Conservation (phyloP, 169 alveolate species). For the Eimeria brunetti region DNA sequence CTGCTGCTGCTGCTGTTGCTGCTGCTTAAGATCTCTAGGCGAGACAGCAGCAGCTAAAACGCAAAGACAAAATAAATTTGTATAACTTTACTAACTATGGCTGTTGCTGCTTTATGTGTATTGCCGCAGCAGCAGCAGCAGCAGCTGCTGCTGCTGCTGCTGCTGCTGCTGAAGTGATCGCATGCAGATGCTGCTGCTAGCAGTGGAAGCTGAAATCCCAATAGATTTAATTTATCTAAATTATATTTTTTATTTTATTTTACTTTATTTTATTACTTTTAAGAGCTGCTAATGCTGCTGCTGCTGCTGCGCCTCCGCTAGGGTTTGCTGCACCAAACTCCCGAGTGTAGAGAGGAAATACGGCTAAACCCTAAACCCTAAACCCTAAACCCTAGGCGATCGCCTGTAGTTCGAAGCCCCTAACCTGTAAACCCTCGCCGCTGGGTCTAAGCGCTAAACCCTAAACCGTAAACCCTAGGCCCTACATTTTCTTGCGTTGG, state of each 20-base stretch:
- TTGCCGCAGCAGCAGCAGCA: constrained; percentile 42
- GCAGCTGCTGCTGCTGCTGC: constrained; percentile 33
- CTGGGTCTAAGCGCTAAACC: constrained; percentile 10
- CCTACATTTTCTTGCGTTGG: background rate
- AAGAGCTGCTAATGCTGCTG: background rate
- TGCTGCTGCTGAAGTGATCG: background rate
- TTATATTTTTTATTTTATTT: too few relatives aligned
- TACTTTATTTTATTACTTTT: too few relatives aligned
- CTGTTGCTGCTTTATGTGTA: background rate
- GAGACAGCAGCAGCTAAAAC: constrained; percentile 37
- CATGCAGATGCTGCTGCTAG: too few relatives aligned
- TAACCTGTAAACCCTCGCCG: background rate
- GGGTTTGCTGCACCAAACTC: constrained; percentile 2
- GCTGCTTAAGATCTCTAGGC: background rate
- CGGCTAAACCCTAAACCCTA: constrained; percentile 41
- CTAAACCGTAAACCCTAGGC: constrained; percentile 27
- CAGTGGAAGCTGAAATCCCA: too few relatives aligned
- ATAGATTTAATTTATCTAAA: too few relatives aligned
- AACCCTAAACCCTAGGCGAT: constrained; percentile 4
- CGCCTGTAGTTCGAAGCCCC: background rate
- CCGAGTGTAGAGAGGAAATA: background rate
- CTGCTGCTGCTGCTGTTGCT: constrained; percentile 39
- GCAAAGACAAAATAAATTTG: too few relatives aligned
- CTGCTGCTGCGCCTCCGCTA: constrained; percentile 37
- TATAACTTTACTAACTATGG: too few relatives aligned